Conservation (phyloP, 805 yeast species). For the Lipomyces anomalus region DNA sequence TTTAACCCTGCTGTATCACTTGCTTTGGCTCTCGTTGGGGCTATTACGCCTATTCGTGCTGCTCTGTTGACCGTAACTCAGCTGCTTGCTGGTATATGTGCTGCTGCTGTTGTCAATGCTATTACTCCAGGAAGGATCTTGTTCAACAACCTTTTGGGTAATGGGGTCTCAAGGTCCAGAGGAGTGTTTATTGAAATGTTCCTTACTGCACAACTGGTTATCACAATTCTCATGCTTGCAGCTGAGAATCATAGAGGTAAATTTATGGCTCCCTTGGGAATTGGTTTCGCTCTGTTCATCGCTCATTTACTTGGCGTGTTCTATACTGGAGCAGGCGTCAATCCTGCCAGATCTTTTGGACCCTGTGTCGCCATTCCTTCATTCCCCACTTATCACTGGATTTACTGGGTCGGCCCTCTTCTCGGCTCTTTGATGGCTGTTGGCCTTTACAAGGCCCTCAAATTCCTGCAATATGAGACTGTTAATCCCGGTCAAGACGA, state of each 20-base stretch:
- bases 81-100: constrained; percentile 81
- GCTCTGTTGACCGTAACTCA: constrained; percentile 60
- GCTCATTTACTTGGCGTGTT: constrained; percentile 76
- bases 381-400: constrained; percentile 85
- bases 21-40: constrained; percentile 64
- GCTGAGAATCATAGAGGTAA: constrained; percentile 76
- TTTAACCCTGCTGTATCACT: constrained; percentile 85
- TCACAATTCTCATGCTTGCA: constrained; percentile 74
- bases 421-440: constrained; percentile 64
- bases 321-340: constrained; percentile 87
- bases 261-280: constrained; percentile 72
- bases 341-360: constrained; percentile 87
- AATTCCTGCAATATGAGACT: constrained; percentile 60
- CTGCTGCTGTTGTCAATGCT: constrained; percentile 82
- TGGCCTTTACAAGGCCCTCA: constrained; percentile 61
- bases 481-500: constrained; percentile 67
- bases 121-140: constrained; percentile 76
- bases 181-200: constrained; percentile 80
- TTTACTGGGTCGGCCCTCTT: constrained; percentile 86
- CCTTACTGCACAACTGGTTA: constrained; percentile 65
- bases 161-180: constrained; percentile 63
- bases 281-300: constrained; percentile 75
- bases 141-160: constrained; percentile 67
- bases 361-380: constrained; percentile 66
- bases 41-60: constrained; percentile 68